Conservation (phyloP, 805 yeast species). For the Candida chilensis region DNA sequence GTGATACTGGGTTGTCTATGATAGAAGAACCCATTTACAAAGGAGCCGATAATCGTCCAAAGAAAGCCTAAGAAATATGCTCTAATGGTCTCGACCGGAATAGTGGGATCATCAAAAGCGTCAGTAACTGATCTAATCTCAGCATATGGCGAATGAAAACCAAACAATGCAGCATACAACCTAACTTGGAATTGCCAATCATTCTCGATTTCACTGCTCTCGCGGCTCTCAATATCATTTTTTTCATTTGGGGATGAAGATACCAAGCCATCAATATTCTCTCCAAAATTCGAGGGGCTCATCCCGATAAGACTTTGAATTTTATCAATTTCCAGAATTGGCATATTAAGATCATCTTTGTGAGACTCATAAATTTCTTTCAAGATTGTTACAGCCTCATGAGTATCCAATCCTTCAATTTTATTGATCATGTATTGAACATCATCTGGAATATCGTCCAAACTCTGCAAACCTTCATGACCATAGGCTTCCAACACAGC, state of each 20-base stretch:
- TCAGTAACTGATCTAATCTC: slow-evolving; percentile 28
- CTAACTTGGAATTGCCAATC: slow-evolving; percentile 19
- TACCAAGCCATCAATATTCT: too few relatives aligned
- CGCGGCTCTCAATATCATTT: too few relatives aligned
- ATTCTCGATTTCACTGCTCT: too few relatives aligned
- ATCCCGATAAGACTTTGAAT: too few relatives aligned
- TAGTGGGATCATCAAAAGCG: slow-evolving; percentile 22
- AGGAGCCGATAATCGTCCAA: slow-evolving; percentile 25
- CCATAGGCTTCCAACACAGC: slow-evolving; percentile 15
- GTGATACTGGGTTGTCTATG: slow-evolving; percentile 24
- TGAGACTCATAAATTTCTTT: slow-evolving; percentile 28
- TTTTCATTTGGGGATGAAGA: too few relatives aligned
- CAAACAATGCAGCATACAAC: slow-evolving; percentile 19
- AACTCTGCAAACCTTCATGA: slow-evolving; percentile 13
- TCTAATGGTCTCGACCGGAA: slow-evolving; percentile 24
- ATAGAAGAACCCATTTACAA: slow-evolving; percentile 23
- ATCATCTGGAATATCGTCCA: slow-evolving; percentile 17
- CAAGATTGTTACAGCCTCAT: slow-evolving; percentile 30
- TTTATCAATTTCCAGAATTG: too few relatives aligned
- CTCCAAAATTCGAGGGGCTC: too few relatives aligned
- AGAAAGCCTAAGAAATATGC: slow-evolving; percentile 22
- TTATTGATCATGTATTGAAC: slow-evolving; percentile 23
- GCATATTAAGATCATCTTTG: slow-evolving; percentile 38
- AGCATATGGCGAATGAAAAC: slow-evolving; percentile 24
- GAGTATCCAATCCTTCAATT: slow-evolving; percentile 15